These are phyloP conservation scores for Psilocybe cubensis DNA, from an alignment of 768 basidiomycete species.

Conservation along the genomic window DNA sequence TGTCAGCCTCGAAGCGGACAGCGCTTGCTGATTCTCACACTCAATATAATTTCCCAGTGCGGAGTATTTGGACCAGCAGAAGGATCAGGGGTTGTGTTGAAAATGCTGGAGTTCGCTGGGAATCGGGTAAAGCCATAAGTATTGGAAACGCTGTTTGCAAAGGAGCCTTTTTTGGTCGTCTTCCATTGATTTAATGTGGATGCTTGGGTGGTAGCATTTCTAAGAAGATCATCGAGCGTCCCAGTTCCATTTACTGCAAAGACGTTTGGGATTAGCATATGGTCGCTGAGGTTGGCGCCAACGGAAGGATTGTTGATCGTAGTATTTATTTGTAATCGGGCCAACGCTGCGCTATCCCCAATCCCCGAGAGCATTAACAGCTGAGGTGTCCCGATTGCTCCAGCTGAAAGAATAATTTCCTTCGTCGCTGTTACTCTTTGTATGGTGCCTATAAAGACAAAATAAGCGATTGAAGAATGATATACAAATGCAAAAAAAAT, in stretches of 20 bases:
- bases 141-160: slow-evolving; percentile 3
- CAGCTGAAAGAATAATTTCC: slow-evolving; percentile 41
- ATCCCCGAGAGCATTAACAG: slow-evolving; percentile 37
- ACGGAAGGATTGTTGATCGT: slow-evolving; percentile 36
- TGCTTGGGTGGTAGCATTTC: background rate
- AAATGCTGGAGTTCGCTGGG: slow-evolving; percentile 21
- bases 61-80: slow-evolving; percentile 32
- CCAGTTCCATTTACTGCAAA: background rate
- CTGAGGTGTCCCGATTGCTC: slow-evolving; percentile 35
- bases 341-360: slow-evolving; percentile 30
- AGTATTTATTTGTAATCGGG: slow-evolving; percentile 25
- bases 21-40: slow-evolving; percentile 13
- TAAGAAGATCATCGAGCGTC: background rate
- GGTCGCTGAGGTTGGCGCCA: slow-evolving; percentile 38
- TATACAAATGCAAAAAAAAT: too few species aligned
- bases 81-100: slow-evolving; percentile 26
- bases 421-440: background rate
- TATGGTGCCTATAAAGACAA: background rate
- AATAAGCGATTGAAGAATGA: background rate
- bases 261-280: slow-evolving; percentile 13
- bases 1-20: too few species aligned
- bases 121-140: slow-evolving; percentile 29
- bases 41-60: slow-evolving; percentile 34
- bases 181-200: background rate
- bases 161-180: background rate